Base-by-base conservation (phyloP, 2,329 filamentous ascomycete genomes). In the Aureobasidium namibiae region DNA sequence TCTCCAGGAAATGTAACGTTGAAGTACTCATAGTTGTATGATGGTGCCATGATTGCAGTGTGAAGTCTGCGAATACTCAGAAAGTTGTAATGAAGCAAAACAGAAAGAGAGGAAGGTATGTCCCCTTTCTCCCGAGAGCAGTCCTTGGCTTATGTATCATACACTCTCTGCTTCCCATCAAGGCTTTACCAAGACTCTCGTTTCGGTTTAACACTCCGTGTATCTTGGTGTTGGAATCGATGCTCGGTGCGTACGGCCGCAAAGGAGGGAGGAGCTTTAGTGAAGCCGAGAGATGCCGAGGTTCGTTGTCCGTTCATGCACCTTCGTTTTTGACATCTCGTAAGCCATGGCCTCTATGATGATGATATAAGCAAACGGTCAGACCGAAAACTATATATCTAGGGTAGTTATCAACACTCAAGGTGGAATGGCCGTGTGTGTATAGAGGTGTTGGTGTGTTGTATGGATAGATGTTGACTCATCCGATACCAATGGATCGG, bases 1-100 rank as follows among this genome's bases (percentile, higher is more conserved):
- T 86, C 80, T 38, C 76, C 68, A 0, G 91, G 89, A 42, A 84
- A 85, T n/a, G 82, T 84, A 65, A 95, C 79, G 64, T 85, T 83
- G 80, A 90, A 91, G 78, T 88, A 79, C 65, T 86, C 76, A 74
- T 83, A 86, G 10, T 72, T 68, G 64, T 74, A 76, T 42, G 42
- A n/a, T 33, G 44, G 23, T 24, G 56, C 26, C 56, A 59, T 58
- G 14, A 33, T 58, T 58, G n/a, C n/a, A n/a, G n/a, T n/a, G n/a
- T n/a, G n/a, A n/a, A n/a, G n/a, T n/a, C n/a, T n/a, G n/a, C n/a
- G n/a, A n/a, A n/a, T n/a, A n/a, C n/a, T 2, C 29, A 36, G 16
- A 44, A n/a, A 34, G 16, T 16, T 21, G 11, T 13, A 18, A n/a
- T 10, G 14, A 4, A 41, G 34, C n/a, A 34, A 38, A 18, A 18